Conservation (phyloP, 495 filamentous ascomycete species). For the Cladorrhinum samala region DNA sequence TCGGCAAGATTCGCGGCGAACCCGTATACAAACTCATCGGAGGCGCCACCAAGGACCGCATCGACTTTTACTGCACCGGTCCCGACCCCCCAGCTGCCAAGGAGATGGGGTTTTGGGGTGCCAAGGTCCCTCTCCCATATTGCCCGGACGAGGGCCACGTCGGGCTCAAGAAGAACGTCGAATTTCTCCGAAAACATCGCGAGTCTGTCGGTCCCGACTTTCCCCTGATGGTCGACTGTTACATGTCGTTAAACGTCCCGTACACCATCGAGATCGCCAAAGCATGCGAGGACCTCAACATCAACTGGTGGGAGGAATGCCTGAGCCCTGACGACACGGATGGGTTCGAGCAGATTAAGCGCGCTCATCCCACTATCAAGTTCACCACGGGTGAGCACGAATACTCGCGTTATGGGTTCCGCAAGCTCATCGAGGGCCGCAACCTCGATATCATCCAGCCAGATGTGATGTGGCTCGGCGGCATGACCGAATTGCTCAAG, state of each 20-base stretch:
- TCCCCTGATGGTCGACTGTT: conserved; percentile 91
- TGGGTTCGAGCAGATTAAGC: conserved; percentile 80
- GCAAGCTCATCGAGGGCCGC: conserved; percentile 84
- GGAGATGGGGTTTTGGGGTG: conserved; percentile 78
- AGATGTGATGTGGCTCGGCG: conserved; percentile 95
- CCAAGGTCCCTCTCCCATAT: conserved; percentile 82
- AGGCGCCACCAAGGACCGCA: conserved; percentile 68
- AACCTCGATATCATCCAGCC: conserved; percentile 91
- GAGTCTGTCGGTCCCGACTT: conserved; percentile 83
- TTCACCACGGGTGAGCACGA: conserved; percentile 96
- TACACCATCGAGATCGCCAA: conserved; percentile 89
- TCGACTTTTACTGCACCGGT: conserved; percentile 92
- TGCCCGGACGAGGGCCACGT: conserved; percentile 78
- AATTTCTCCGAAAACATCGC: conserved; percentile 77
- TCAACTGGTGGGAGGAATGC: conserved; percentile 97
- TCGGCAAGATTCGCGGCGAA: conserved; percentile 84
- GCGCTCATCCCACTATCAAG: conserved; percentile 80
- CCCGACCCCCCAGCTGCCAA: conserved; percentile 75
- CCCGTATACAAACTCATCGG: conserved; percentile 94
- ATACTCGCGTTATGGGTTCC: conserved; percentile 87
- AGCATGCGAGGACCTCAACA: conserved; percentile 71
- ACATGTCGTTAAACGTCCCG: conserved; percentile 87
- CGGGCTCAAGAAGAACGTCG: conserved; percentile 80
- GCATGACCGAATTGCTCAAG: conserved; percentile 85
- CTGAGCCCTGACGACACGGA: conserved; percentile 85